phyloP scores from a whole-genome alignment of 1,139 yeast species.

The Saccharomycopsis phalli region DNA sequence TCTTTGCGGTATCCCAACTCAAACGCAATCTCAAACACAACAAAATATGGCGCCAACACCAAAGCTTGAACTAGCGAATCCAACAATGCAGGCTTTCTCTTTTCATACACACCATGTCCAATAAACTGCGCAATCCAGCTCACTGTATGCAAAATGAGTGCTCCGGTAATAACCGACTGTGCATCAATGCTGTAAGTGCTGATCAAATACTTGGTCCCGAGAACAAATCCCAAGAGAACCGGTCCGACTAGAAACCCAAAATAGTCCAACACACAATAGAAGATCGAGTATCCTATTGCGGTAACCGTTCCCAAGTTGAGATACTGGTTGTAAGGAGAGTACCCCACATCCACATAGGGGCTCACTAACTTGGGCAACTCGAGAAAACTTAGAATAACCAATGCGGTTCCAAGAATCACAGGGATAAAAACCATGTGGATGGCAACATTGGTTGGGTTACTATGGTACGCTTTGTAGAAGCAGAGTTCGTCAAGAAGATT shows the following conservation, averaged over 20 bases:
- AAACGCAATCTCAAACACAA: constrained; percentile 68
- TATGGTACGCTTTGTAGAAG: constrained; percentile 80
- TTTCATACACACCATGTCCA: constrained; percentile 81
- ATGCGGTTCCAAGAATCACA: constrained; percentile 49
- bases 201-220: constrained; percentile 28
- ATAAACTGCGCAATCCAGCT: constrained; percentile 85
- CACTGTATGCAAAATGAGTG: constrained; percentile 36
- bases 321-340: no score
- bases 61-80: constrained; percentile 80
- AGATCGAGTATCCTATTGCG: constrained; percentile 33
- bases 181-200: constrained; percentile 34
- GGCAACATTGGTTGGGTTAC: constrained; percentile 54
- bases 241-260: constrained; percentile 14
- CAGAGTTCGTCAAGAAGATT: constrained; percentile 43
- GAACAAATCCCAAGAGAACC: constrained; percentile 19
- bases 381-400: constrained; percentile 29
- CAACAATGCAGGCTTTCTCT: constrained; percentile 76
- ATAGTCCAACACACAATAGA: constrained; percentile 38
- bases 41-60: constrained; percentile 87
- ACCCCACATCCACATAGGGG: constrained; percentile 34
- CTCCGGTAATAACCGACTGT: constrained; percentile 34
- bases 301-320: constrained; percentile 33
- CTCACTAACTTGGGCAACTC: constrained; percentile 20
- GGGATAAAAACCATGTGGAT: constrained; percentile 83
- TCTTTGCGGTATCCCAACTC: constrained; percentile 51